Base-by-base conservation (phyloP, 306 rosid species). In the Glycine tomentella region DNA sequence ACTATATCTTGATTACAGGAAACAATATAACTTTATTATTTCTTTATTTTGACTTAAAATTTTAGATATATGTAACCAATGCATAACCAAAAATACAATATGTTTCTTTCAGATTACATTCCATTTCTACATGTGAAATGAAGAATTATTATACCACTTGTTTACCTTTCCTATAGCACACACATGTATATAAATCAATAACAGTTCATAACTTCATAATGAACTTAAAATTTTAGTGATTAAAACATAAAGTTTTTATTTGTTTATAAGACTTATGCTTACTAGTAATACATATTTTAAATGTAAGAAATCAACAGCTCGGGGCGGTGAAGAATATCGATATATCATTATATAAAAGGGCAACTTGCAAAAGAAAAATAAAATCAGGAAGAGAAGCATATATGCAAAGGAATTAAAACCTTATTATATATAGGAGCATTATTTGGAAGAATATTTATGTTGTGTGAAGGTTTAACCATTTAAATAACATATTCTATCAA, bases 361-460 rank as follows among this genome's bases (percentile, higher is more conserved):
- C 77, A 76, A 59, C 6, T 69, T 42, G 68, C 64, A 16, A 51
- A 55, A 38, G n/a, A 52, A 45, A 25, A 25, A 25, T 0, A 25
- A 25, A 72, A 77, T 17, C 5, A 13, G 2, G 16, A 69, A 74
- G 16, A 59, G 44, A 40, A 14, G 9, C 66, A 57, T 40, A 50
- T 14, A 38, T 4, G 63, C 55, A 75, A 61, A 31, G 5, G 17
- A 50, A 34, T 10, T 52, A 42, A 5, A 63, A 44, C 34, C 45
- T 75, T 49, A 73, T n/a, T 72, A 66, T 12, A 25, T 25, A 53
- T 15, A 58, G 65, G 69, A 73, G 3, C 3, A 45, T 49, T 15
- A 74, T 72, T 51, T 50, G 70, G 45, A 50, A 74, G 62, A 59
- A 80, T 80, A 68, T 57, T 80, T 58, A 40, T 69, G 64, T 13